Percentiles rank a stretch among this genome's conserved stretches.
Conservation (phyloP, 352 stramenopile genomes). For the Blastocystis sp. region DNA sequence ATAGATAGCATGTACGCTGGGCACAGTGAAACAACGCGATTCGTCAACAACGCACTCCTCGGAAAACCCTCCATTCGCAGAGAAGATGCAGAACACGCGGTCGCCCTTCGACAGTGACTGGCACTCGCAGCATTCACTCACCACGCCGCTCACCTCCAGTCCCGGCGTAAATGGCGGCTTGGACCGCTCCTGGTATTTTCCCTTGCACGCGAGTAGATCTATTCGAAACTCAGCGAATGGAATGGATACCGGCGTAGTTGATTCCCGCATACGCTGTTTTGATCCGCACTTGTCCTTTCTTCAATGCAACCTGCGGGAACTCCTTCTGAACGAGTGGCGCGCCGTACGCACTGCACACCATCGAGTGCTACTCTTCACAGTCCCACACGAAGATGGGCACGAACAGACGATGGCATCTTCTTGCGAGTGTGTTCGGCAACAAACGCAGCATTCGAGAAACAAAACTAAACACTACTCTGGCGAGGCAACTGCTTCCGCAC, state of each 20-base stretch:
- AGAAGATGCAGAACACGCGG: slow-evolving; percentile 43
- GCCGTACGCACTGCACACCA: slow-evolving; percentile 14
- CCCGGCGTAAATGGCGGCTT: slow-evolving; percentile 8
- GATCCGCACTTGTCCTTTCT: slow-evolving; percentile 39
- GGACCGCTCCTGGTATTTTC: slow-evolving; percentile 32
- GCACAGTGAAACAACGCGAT: slow-evolving; percentile 15
- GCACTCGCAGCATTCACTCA: slow-evolving; percentile 3
- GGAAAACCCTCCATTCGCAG: slow-evolving; percentile 6
- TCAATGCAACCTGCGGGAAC: neutral
- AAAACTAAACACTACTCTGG: neutral
- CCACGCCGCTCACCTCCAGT: slow-evolving; percentile 4
- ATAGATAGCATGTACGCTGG: neutral
- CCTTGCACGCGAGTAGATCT: slow-evolving; percentile 14
- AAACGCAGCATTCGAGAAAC: neutral
- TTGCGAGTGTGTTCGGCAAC: no score
- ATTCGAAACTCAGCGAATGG: neutral
- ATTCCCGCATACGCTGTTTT: slow-evolving; percentile 24
- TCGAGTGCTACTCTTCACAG: neutral
- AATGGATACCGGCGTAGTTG: slow-evolving; percentile 19
- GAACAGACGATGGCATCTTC: no score
- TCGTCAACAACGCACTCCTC: slow-evolving; percentile 36
- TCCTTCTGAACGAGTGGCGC: neutral
- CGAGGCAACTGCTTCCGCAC: neutral
- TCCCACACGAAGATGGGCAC: no score
- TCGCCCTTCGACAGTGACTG: neutral